Evolutionary conservation across 495 filamentous ascomycete species (phyloP).

Genomic region (Acidomyces sp.): DNA sequence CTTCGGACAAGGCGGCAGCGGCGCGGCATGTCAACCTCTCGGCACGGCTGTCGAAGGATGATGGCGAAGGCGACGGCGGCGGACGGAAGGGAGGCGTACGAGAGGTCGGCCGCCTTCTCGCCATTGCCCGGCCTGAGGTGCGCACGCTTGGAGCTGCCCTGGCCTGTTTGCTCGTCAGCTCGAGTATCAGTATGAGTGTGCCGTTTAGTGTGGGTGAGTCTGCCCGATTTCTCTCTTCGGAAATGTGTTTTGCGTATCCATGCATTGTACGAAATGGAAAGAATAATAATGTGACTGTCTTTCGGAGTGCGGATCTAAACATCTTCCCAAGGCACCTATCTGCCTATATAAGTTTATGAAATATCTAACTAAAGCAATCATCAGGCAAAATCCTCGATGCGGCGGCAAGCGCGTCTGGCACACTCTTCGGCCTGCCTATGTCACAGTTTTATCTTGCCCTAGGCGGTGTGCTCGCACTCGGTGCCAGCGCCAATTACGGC

Average conservation of each 20-base stretch:
- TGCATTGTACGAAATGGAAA: too few relatives aligned
- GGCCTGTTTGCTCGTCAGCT: conserved; percentile 71
- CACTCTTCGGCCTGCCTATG: conserved; percentile 59
- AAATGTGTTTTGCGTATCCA: too few relatives aligned
- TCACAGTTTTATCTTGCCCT: conserved; percentile 68
- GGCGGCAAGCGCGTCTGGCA: conserved; percentile 48
- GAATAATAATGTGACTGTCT: too few relatives aligned
- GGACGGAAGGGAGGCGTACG: conserved; percentile 46
- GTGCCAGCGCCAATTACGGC: conserved; percentile 81
- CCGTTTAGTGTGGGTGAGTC: conserved; percentile 97
- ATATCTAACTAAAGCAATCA: too few relatives aligned
- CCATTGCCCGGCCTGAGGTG: conserved; percentile 74
- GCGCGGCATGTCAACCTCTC: conserved; percentile 84
- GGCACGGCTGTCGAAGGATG: conserved; percentile 73
- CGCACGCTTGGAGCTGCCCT: conserved; percentile 70
- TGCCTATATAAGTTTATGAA: too few relatives aligned
- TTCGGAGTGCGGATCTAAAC: too few relatives aligned
- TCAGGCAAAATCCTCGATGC: conserved; percentile 86
- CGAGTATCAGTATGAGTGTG: conserved; percentile 81
- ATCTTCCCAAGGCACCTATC: too few relatives aligned
- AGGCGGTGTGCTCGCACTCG: conserved; percentile 49
- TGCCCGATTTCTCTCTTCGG: too few relatives aligned
- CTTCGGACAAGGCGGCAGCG: conserved; percentile 67
- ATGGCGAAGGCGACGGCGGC: conserved; percentile 44
- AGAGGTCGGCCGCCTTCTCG: conserved; percentile 78